Percentiles rank a stretch among this genome's conserved stretches.
phyloP scores from a whole-genome alignment of 805 yeast genomes.

The Starmerella asiatica region DNA sequence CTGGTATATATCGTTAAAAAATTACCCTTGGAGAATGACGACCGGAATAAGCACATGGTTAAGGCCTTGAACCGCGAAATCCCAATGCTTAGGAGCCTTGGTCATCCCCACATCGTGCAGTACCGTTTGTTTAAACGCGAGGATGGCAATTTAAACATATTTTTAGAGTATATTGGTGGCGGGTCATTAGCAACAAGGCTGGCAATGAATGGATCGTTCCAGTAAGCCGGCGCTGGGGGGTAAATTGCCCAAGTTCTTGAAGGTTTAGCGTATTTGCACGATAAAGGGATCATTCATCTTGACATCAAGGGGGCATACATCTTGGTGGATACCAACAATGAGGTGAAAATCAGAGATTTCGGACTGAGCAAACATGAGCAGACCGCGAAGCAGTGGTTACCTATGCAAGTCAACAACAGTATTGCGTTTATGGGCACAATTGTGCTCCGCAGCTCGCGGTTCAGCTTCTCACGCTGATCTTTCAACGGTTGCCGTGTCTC shows the following conservation, averaged over 20 bases:
- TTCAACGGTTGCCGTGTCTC: background rate
- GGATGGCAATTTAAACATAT: conserved; percentile 59
- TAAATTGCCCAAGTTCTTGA: conserved; percentile 63
- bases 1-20: too few species aligned
- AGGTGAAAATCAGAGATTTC: conserved; percentile 75
- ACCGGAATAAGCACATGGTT: conserved; percentile 20
- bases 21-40: conserved; percentile 22
- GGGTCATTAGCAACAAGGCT: conserved; percentile 53
- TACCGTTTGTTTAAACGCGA: conserved; percentile 81
- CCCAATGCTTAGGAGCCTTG: conserved; percentile 56
- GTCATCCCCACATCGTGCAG: conserved; percentile 85
- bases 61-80: conserved; percentile 27
- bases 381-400: conserved; percentile 49
- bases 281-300: conserved; percentile 63
- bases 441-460: background rate
- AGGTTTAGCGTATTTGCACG: conserved; percentile 64
- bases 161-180: conserved; percentile 61
- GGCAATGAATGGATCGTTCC: conserved; percentile 60
- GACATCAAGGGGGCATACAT: conserved; percentile 86
- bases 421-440: background rate
- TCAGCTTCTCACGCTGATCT: background rate
- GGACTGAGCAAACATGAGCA: conserved; percentile 65
- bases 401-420: conserved; percentile 64
- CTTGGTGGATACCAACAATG: conserved; percentile 63
- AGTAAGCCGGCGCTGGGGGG: conserved; percentile 58